These are phyloP conservation scores for Gracilariopsis chorda DNA, from an alignment of 23 red algal genomes.

Conservation along the genomic window DNA sequence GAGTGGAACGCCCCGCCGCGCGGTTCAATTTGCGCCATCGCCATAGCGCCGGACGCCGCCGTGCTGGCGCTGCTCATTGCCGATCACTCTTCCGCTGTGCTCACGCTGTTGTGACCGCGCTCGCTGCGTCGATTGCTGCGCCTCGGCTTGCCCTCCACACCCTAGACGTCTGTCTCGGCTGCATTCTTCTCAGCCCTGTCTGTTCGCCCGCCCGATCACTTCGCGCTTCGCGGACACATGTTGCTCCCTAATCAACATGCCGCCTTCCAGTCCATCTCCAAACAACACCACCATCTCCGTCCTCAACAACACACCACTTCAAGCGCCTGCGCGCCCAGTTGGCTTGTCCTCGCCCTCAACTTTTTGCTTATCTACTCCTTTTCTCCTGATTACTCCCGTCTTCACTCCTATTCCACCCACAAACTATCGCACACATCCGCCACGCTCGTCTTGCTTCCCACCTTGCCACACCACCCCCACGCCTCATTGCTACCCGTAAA, in stretches of 20 bases:
- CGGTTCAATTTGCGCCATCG: background rate
- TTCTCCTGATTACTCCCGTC: background rate
- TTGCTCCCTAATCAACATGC: background rate
- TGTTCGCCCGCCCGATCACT: background rate
- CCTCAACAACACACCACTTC: background rate
- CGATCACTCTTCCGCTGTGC: background rate
- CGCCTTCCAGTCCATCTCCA: background rate
- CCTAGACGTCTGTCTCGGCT: background rate
- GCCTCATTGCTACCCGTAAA: background rate
- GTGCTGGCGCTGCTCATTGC: background rate
- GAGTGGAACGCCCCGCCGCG: background rate
- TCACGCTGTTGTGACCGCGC: background rate
- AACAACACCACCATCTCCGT: background rate
- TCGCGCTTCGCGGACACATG: background rate
- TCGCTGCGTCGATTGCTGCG: background rate
- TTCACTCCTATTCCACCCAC: background rate
- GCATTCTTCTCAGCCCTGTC: background rate
- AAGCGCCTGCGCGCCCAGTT: background rate
- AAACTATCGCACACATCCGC: background rate
- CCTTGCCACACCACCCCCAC: background rate
- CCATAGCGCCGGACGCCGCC: background rate
- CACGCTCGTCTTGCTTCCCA: background rate
- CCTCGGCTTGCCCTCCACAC: background rate
- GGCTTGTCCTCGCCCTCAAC: background rate
- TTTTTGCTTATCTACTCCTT: background rate